phyloP scores from a whole-genome alignment of 352 stramenopile genomes.

The Elongisporangium senticosum region DNA sequence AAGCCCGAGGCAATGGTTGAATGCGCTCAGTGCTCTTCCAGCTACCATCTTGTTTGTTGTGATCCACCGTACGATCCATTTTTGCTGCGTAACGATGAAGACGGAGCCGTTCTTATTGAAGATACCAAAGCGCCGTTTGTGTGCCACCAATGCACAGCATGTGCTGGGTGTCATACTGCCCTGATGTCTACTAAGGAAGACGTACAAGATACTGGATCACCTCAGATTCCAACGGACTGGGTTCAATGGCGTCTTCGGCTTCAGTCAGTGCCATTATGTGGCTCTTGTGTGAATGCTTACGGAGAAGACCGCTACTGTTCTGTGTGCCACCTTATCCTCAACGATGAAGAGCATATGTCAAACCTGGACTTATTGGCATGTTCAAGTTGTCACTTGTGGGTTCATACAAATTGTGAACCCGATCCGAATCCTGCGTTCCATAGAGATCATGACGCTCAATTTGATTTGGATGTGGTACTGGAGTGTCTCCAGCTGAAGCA shows the following conservation, averaged over 20 bases:
- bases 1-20: constrained; percentile 34
- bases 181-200: constrained; percentile 1
- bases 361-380: constrained; percentile 60
- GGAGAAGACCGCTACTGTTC: constrained; percentile 63
- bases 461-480: constrained; percentile 44
- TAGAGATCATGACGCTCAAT: constrained; percentile 21
- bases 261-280: constrained; percentile 54
- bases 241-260: constrained; percentile 71
- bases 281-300: constrained; percentile 57
- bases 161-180: constrained; percentile 42
- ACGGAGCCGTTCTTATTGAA: constrained; percentile 45
- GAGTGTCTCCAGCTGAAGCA: constrained; percentile 11
- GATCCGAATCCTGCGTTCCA: constrained; percentile 62
- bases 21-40: constrained; percentile 45
- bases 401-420: constrained; percentile 74
- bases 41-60: constrained; percentile 70
- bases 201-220: not conserved
- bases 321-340: constrained; percentile 54
- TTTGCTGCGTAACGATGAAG: constrained; percentile 48
- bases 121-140: constrained; percentile 69
- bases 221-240: constrained; percentile 22
- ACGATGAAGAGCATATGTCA: constrained; percentile 33
- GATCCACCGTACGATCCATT: constrained; percentile 62
- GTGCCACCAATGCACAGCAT: constrained; percentile 56
- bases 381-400: constrained; percentile 72